phyloP scores from a whole-genome alignment of 352 stramenopile genomes.

The Bremia lactucae region DNA sequence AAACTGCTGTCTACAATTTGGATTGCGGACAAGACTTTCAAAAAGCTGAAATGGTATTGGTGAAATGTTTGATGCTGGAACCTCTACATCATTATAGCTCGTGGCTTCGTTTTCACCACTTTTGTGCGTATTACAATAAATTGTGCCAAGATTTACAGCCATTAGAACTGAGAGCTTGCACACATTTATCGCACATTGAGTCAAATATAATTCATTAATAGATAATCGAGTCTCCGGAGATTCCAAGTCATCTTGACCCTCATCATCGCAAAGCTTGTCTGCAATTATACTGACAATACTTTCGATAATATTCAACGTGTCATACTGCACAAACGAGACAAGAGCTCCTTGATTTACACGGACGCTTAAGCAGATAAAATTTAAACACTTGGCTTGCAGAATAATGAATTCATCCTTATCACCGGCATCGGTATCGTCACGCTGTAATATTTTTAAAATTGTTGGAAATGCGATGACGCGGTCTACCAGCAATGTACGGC shows the following conservation, averaged over 20 bases:
- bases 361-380: slow-evolving; percentile 49
- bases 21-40: slow-evolving; percentile 28
- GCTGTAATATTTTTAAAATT: slow-evolving; percentile 22
- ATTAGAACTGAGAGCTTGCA: slow-evolving; percentile 46
- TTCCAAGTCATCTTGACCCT: not conserved
- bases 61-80: slow-evolving; percentile 17
- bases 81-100: slow-evolving; percentile 11
- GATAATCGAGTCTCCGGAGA: slow-evolving; percentile 12
- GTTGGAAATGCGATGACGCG: slow-evolving; percentile 21
- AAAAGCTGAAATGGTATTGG: slow-evolving; percentile 46
- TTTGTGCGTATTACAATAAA: slow-evolving; percentile 39
- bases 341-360: slow-evolving; percentile 37
- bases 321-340: slow-evolving; percentile 24
- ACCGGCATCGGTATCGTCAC: not conserved
- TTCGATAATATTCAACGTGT: slow-evolving; percentile 26
- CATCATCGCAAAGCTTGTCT: slow-evolving; percentile 8
- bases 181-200: slow-evolving; percentile 52
- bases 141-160: slow-evolving; percentile 50
- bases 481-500: slow-evolving; percentile 27
- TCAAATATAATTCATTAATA: slow-evolving; percentile 33
- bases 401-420: slow-evolving; percentile 11
- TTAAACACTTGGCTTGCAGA: slow-evolving; percentile 51
- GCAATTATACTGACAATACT: slow-evolving; percentile 18
- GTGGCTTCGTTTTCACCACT: slow-evolving; percentile 9
- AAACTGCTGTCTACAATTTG: slow-evolving; percentile 41